phyloP scores from a whole-genome alignment of 768 basidiomycete species.

The Cyclocybe aegerita region DNA sequence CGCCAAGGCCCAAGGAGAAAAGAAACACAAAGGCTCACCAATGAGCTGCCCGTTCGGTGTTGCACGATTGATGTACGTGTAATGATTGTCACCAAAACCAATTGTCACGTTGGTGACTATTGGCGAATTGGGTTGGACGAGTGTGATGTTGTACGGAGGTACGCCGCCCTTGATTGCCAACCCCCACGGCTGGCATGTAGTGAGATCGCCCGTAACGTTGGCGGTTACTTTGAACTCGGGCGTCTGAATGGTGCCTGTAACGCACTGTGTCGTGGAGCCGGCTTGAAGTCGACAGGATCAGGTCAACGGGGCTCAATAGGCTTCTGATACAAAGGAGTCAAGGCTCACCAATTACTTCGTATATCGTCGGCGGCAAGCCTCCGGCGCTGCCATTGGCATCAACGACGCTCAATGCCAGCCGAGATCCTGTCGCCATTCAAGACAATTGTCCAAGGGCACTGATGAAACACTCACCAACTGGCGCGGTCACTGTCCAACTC shows the following conservation, averaged over 20 bases:
- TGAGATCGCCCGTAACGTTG: slow-evolving; percentile 35
- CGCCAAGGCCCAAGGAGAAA: neutral
- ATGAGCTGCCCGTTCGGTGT: slow-evolving; percentile 34
- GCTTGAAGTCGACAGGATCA: slow-evolving; percentile 15
- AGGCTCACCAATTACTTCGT: slow-evolving; percentile 37
- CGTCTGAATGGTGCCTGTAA: slow-evolving; percentile 18
- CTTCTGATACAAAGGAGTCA: neutral
- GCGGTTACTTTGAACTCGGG: slow-evolving; percentile 32
- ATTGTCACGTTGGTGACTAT: slow-evolving; percentile 42
- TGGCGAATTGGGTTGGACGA: slow-evolving; percentile 36
- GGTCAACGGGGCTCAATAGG: neutral
- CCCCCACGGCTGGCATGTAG: slow-evolving; percentile 49
- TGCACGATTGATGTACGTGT: slow-evolving; percentile 44
- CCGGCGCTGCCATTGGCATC: slow-evolving; percentile 43
- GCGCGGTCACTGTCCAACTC: slow-evolving; percentile 42
- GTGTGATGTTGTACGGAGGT: slow-evolving; percentile 42
- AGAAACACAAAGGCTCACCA: slow-evolving; percentile 31
- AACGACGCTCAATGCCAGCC: slow-evolving; percentile 41
- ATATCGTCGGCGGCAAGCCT: slow-evolving; percentile 34
- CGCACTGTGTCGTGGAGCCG: slow-evolving; percentile 31
- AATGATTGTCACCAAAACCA: slow-evolving; percentile 31
- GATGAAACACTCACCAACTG: slow-evolving; percentile 31
- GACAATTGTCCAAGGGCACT: neutral
- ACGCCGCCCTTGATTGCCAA: slow-evolving; percentile 41
- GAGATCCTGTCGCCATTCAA: slow-evolving; percentile 30